Base-by-base conservation (phyloP, 2,329 filamentous ascomycete species). In the Xylariaceae sp. region DNA sequence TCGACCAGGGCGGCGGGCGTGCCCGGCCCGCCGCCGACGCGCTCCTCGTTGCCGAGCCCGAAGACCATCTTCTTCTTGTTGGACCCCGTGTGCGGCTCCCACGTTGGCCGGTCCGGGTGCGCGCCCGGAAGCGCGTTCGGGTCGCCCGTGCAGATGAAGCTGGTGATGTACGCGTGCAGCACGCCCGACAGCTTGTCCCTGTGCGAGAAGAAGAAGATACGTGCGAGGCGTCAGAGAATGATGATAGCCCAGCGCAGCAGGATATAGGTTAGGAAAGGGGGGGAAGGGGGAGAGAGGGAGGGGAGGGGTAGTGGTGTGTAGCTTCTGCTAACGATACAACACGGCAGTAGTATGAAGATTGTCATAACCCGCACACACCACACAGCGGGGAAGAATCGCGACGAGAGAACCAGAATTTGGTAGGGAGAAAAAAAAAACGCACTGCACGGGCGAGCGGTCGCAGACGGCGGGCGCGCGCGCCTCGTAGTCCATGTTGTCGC, bases 401-500 rank as follows among this genome's bases (percentile, higher is more conserved):
- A n/a, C n/a, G n/a, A n/a, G n/a, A n/a, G n/a, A n/a, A n/a, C n/a
- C n/a, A n/a, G n/a, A n/a, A n/a, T n/a, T n/a, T n/a, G n/a, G n/a
- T n/a, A n/a, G n/a, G n/a, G n/a, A n/a, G n/a, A n/a, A n/a, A n/a
- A n/a, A n/a, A n/a, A n/a, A n/a, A n/a, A n/a, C n/a, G n/a, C n/a
- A n/a, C n/a, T 70, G 68, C 0, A 56, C 49, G 4, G 45, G 22
- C 1, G 65, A 68, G 2, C 61, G 39, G 0, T 36, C 45, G 0
- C 55, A 42, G 0, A 64, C 56, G 0, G 37, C 51, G 1, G 52
- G 52, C 18, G 62, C 61, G 13, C 55, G 64, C 1, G 56, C 58
- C 46, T 72, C 68, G 34, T 71, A 71, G 9, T 50, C 45, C 56
- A 67, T 61, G 21, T 70, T 68, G 34, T 70, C 66, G 0, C 47